Evolutionary conservation across 805 yeast genomes (phyloP).

Genomic region (Kluyveromyces nonfermentans): DNA sequence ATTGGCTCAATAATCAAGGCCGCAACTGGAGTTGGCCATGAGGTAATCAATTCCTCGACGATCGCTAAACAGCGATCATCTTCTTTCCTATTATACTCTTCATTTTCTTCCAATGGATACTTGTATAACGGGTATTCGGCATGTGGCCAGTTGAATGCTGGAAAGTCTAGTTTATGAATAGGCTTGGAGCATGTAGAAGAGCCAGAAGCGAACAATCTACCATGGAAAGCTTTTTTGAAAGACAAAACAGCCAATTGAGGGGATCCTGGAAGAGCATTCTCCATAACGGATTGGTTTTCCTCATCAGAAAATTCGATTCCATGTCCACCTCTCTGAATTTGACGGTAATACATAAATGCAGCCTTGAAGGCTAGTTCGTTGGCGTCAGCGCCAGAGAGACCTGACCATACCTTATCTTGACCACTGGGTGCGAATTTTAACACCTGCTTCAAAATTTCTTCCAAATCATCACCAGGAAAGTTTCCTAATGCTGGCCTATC

Average conservation of each 20-base stretch:
- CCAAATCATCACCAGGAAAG: conserved; percentile 51
- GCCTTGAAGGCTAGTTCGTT: conserved; percentile 66
- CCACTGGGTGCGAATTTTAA: conserved; percentile 61
- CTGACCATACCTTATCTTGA: conserved; percentile 51
- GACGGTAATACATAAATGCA: conserved; percentile 56
- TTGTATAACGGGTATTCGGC: conserved; percentile 82
- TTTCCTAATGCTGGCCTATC: conserved; percentile 63
- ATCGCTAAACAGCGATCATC: conserved; percentile 72
- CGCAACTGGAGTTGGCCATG: conserved; percentile 73
- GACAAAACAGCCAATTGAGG: conserved; percentile 81
- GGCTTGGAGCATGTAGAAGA: conserved; percentile 92
- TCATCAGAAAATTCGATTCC: conserved; percentile 50
- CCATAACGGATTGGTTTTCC: conserved; percentile 69
- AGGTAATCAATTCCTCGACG: conserved; percentile 60
- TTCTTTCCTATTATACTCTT: conserved; percentile 57
- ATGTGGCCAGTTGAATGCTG: conserved; percentile 94
- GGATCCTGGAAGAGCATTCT: conserved; percentile 77
- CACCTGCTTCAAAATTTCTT: conserved; percentile 37
- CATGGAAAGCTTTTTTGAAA: conserved; percentile 87
- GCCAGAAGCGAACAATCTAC: conserved; percentile 85
- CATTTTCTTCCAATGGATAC: conserved; percentile 71
- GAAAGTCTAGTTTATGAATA: conserved; percentile 85
- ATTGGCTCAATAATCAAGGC: conserved; percentile 86
- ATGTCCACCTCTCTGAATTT: conserved; percentile 51
- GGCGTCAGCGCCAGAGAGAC: conserved; percentile 59